Conservation (phyloP, 176 grass and related monocot genomes). For the Elaeis guineensis region DNA sequence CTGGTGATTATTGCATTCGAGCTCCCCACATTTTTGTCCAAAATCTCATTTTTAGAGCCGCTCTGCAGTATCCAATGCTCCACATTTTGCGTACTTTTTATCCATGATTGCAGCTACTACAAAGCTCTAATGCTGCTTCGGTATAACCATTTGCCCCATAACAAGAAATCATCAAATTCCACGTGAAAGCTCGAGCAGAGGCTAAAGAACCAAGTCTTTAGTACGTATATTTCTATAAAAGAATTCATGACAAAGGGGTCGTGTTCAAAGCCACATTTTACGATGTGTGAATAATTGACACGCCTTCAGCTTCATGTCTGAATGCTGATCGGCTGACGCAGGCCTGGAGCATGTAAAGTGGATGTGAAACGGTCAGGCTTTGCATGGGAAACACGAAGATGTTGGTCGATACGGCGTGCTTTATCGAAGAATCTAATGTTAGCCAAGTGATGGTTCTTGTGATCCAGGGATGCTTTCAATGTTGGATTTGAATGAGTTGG, state of each 20-base stretch:
- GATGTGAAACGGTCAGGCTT: background rate
- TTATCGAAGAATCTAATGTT: too few species aligned
- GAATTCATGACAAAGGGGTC: background rate
- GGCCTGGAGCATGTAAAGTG: background rate
- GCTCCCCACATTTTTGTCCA: background rate
- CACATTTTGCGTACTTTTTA: constrained; percentile 11
- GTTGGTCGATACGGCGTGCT: too few species aligned
- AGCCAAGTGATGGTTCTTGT: too few species aligned
- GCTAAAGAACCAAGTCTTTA: background rate
- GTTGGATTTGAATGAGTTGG: too few species aligned
- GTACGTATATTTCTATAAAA: background rate
- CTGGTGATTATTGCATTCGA: constrained; percentile 9
- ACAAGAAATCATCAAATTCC: constrained; percentile 5
- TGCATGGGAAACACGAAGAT: too few species aligned
- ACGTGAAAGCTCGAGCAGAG: background rate
- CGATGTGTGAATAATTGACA: background rate
- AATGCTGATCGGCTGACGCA: background rate
- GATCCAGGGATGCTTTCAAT: too few species aligned
- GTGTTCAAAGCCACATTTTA: background rate
- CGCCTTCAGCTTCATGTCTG: background rate
- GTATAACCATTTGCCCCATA: background rate
- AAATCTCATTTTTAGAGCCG: background rate
- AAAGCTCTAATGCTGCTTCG: background rate
- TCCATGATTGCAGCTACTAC: background rate
- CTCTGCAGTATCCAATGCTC: background rate